A percentile compares a stretch with the other conserved stretches of the same genome.
Evolutionary conservation across 345 rosid species (phyloP).

Genomic region (Zanthoxylum bungeanum): DNA sequence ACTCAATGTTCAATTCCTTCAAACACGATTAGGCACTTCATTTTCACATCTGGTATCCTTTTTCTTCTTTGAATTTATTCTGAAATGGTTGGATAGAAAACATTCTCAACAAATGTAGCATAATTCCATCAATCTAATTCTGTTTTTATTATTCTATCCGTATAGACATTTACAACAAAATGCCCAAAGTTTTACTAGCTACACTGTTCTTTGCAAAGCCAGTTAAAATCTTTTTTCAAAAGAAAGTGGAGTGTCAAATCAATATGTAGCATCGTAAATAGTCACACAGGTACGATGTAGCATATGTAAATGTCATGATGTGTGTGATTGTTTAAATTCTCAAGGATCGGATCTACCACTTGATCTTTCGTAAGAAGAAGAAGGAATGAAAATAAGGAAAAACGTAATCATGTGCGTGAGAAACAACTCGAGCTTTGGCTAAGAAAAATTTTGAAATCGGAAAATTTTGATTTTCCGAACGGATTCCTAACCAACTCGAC

Average conservation of each 20-base stretch:
- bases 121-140: neutral
- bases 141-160: neutral
- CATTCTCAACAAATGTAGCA: neutral
- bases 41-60: neutral
- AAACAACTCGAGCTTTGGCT: no score
- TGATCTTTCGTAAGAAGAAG: no score
- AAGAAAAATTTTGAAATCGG: no score
- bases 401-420: no score
- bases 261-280: neutral
- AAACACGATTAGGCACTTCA: neutral
- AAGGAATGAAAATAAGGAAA: no score
- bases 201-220: neutral
- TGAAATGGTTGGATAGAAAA: neutral
- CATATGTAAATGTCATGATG: neutral
- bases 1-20: neutral
- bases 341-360: no score
- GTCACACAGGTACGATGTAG: neutral
- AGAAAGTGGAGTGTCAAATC: neutral
- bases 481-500: no score
- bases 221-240: neutral
- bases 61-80: neutral
- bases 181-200: neutral
- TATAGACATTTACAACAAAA: neutral
- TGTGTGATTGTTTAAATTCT: no score
- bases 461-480: no score